A percentile compares a stretch with the other conserved stretches of the same genome.
Evolutionary conservation across 1,284 basidiomycete species (phyloP).

Genomic region (Apiotrichum domesticum): DNA sequence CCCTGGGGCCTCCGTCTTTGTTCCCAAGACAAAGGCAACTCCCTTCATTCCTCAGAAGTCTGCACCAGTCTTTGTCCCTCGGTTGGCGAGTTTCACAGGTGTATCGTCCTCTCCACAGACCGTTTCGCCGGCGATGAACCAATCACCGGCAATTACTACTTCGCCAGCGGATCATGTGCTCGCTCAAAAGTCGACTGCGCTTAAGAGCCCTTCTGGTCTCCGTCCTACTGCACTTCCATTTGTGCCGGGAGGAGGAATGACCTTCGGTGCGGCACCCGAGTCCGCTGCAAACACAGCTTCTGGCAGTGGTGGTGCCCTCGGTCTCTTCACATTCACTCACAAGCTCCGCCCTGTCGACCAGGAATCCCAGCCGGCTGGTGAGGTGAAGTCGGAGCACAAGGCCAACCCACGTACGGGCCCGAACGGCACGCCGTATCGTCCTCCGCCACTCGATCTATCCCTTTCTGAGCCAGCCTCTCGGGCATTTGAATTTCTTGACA

Average conservation of each 20-base stretch:
- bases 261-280: background rate
- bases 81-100: no score
- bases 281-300: background rate
- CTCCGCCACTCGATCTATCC: slow-evolving; percentile 5
- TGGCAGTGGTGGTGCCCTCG: slow-evolving; percentile 4
- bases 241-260: background rate
- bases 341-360: slow-evolving; percentile 8
- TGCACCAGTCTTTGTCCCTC: no score
- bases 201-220: background rate
- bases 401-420: background rate
- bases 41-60: no score
- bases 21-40: no score
- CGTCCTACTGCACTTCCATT: slow-evolving; percentile 2
- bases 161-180: background rate
- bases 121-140: no score
- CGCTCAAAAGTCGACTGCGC: background rate
- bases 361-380: slow-evolving; percentile 4
- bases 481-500: slow-evolving; percentile 1
- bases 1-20: background rate
- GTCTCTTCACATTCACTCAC: slow-evolving; percentile 15
- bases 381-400: background rate
- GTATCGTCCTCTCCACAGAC: no score
- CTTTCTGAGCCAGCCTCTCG: slow-evolving; percentile 2
- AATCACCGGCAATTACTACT: no score
- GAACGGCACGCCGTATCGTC: background rate